Evolutionary conservation across 495 filamentous ascomycete species (phyloP).

Genomic region (Hypoxylon cercidicola): DNA sequence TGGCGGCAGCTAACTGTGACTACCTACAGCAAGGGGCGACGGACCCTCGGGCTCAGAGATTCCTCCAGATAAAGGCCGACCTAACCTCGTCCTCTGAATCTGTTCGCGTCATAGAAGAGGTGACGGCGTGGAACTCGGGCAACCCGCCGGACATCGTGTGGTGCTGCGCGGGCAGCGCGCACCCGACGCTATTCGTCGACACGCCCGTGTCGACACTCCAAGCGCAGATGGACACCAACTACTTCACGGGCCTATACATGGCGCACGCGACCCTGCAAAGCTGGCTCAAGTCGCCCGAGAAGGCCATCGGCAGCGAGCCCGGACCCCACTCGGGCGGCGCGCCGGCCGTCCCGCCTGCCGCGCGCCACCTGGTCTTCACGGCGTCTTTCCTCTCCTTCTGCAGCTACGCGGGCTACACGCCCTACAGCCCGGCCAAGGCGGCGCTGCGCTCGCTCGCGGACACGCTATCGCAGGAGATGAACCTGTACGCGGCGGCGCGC

Average conservation of each 20-base stretch:
- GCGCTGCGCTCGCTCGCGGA: slow-evolving; percentile 81
- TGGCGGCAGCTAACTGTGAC: neutral
- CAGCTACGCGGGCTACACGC: slow-evolving; percentile 76
- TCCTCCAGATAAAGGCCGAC: slow-evolving; percentile 79
- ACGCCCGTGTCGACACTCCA: slow-evolving; percentile 65
- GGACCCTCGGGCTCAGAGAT: slow-evolving; percentile 68
- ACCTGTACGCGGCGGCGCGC: slow-evolving; percentile 71
- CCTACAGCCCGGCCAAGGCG: slow-evolving; percentile 82
- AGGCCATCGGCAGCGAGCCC: no score
- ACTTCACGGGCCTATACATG: slow-evolving; percentile 80
- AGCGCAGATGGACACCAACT: slow-evolving; percentile 82
- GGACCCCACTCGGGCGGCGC: no score
- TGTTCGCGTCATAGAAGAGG: slow-evolving; percentile 69
- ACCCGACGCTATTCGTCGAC: slow-evolving; percentile 78
- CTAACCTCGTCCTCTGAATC: slow-evolving; percentile 69
- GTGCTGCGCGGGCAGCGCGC: slow-evolving; percentile 77
- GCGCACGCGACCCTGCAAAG: slow-evolving; percentile 68
- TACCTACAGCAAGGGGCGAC: slow-evolving; percentile 57
- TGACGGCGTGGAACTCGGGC: slow-evolving; percentile 76
- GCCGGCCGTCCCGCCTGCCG: slow-evolving; percentile 47
- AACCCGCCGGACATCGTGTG: slow-evolving; percentile 80
- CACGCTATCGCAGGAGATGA: slow-evolving; percentile 77
- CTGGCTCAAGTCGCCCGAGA: slow-evolving; percentile 57
- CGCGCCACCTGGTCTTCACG: slow-evolving; percentile 81
- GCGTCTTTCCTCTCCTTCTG: slow-evolving; percentile 75